Conservation (phyloP, 1,284 basidiomycete genomes). For the Laetiporus sulphureus region DNA sequence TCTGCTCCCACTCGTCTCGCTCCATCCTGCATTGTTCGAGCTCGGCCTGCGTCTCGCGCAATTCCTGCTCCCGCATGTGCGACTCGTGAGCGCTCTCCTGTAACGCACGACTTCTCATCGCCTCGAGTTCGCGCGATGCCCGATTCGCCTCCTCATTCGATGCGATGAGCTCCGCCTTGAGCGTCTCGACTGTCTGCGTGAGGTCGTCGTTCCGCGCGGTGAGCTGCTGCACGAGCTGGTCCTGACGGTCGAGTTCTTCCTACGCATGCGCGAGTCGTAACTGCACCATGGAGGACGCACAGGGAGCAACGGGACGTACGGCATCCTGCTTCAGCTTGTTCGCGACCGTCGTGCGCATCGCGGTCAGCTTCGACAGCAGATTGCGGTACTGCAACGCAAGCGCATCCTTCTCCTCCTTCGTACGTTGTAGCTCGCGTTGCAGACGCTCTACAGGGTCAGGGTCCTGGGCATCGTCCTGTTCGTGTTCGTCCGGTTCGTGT, state of each 20-base stretch:
- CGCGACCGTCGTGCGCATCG: conserved; percentile 90
- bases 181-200: conserved; percentile 59
- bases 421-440: conserved; percentile 51
- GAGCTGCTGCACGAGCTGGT: conserved; percentile 73
- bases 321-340: conserved; percentile 96
- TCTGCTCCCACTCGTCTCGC: conserved; percentile 83
- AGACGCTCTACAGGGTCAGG: conserved; percentile 46
- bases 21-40: conserved; percentile 81
- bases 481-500: conserved; percentile 14
- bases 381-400: conserved; percentile 82
- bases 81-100: conserved; percentile 67
- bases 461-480: too few species aligned
- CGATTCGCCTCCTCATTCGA: conserved; percentile 71
- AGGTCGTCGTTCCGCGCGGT: conserved; percentile 73
- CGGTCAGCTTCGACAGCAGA: conserved; percentile 83
- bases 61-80: conserved; percentile 68
- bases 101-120: conserved; percentile 52
- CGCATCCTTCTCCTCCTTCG: conserved; percentile 78
- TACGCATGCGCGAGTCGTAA: conserved; percentile 33
- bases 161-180: conserved; percentile 71
- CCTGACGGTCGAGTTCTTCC: conserved; percentile 94
- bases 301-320: conserved; percentile 45
- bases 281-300: conserved; percentile 11
- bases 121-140: conserved; percentile 62
- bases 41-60: conserved; percentile 76